Evolutionary conservation across 2,329 filamentous ascomycete genomes (phyloP).

Genomic region (Cladophialophora bantiana): DNA sequence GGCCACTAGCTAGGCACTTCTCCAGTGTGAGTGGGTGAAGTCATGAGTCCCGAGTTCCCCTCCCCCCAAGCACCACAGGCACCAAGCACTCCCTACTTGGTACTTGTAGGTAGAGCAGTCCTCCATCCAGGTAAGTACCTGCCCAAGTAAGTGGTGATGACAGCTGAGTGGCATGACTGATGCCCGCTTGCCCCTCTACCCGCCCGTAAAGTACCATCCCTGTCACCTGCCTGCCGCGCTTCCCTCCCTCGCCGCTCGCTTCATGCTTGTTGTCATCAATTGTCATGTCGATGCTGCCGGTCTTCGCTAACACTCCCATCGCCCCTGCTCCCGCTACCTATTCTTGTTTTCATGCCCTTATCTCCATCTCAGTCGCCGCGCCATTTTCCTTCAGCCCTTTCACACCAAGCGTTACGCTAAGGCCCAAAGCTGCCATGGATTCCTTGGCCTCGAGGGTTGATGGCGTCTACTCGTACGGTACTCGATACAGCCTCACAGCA

Average conservation of each 20-base stretch:
- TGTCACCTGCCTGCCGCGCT: constrained; percentile 4
- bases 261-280: constrained; percentile 1
- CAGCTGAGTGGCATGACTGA: neutral
- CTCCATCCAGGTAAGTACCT: too few relatives aligned
- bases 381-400: neutral
- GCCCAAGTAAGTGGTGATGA: neutral
- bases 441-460: neutral
- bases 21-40: neutral
- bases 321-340: neutral
- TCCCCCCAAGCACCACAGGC: neutral
- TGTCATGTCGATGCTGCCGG: neutral
- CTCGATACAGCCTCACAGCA: neutral
- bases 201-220: neutral
- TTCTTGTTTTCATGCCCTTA: neutral
- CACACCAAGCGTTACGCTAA: neutral
- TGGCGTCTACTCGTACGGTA: neutral
- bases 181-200: neutral
- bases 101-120: too few relatives aligned
- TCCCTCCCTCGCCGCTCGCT: constrained; percentile 3
- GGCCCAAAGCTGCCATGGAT: neutral
- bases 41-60: neutral
- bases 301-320: neutral
- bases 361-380: neutral
- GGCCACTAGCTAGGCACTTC: neutral
- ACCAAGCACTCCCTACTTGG: neutral